A percentile compares a stretch with the other conserved stretches of the same genome.
These are phyloP conservation scores for Wickerhamiella azyma DNA, from an alignment of 805 yeast species.

Conservation along the genomic window DNA sequence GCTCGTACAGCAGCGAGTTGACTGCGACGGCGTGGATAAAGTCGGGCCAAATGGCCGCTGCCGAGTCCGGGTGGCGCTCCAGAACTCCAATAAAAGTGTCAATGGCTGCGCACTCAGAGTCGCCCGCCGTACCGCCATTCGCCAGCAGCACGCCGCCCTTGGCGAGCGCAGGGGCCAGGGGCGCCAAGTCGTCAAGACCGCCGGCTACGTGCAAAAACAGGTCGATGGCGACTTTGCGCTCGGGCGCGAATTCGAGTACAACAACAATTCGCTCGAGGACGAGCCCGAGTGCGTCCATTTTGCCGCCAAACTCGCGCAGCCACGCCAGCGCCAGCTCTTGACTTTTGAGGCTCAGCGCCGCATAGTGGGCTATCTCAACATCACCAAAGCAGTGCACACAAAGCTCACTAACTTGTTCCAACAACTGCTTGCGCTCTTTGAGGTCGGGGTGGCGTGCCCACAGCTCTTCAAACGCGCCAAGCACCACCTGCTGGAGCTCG, in stretches of 20 bases:
- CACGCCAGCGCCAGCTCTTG: constrained; percentile 4
- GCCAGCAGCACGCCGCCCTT: constrained; percentile 12
- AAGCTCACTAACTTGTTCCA: constrained; percentile 2
- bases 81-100: constrained; percentile 18
- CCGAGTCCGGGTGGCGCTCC: constrained; percentile 25
- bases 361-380: constrained; percentile 1
- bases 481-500: neutral
- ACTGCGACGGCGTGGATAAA: constrained; percentile 35
- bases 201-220: constrained; percentile 10
- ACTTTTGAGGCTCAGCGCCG: constrained; percentile 10
- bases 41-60: constrained; percentile 24
- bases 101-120: constrained; percentile 4
- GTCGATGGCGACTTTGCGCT: constrained; percentile 2
- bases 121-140: constrained; percentile 5
- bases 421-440: neutral
- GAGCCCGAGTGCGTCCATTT: neutral
- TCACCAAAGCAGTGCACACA: constrained; percentile 23
- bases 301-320: neutral
- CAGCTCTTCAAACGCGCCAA: neutral
- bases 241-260: neutral
- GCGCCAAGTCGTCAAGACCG: neutral
- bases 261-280: constrained; percentile 2
- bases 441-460: neutral
- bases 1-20: constrained; percentile 43
- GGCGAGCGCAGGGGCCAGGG: neutral